Evolutionary conservation across 306 rosid species (phyloP).

Genomic region (Dalbergia cultrata): DNA sequence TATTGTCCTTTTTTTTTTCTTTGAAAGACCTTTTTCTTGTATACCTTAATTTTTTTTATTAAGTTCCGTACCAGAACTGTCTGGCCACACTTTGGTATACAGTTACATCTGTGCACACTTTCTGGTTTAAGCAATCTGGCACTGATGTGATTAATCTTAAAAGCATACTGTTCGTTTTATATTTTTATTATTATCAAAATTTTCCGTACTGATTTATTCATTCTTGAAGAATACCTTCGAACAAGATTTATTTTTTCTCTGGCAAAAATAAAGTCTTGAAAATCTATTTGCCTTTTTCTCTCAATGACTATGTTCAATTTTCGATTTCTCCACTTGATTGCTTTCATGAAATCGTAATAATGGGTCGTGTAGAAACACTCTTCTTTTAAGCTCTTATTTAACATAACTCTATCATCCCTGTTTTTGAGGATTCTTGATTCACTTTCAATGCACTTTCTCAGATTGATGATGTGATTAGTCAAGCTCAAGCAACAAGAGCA

Average conservation of each 20-base stretch:
- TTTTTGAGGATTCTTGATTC: slow-evolving; percentile 22
- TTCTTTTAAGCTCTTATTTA: slow-evolving; percentile 10
- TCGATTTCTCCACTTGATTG: neutral
- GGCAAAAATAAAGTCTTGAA: neutral
- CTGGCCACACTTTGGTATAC: neutral
- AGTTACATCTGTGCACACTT: neutral
- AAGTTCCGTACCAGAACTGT: slow-evolving; percentile 13
- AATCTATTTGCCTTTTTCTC: neutral
- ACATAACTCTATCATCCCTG: slow-evolving; percentile 4
- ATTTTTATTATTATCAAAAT: neutral
- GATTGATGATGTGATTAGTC: slow-evolving; percentile 99
- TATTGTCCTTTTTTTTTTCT: neutral
- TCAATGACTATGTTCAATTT: slow-evolving; percentile 2
- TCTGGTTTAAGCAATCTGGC: neutral
- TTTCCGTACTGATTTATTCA: neutral
- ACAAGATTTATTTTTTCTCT: neutral
- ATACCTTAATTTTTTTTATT: neutral
- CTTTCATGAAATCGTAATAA: neutral
- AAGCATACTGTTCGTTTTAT: neutral
- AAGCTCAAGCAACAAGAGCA: slow-evolving; percentile 94
- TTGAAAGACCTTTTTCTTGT: neutral
- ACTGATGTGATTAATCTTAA: slow-evolving; percentile 19
- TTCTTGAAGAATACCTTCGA: slow-evolving; percentile 25
- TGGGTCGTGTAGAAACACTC: slow-evolving; percentile 10
- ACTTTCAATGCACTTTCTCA: slow-evolving; percentile 44